Conservation (phyloP, 2,329 filamentous ascomycete genomes). For the Phyllosticta citriasiana region DNA sequence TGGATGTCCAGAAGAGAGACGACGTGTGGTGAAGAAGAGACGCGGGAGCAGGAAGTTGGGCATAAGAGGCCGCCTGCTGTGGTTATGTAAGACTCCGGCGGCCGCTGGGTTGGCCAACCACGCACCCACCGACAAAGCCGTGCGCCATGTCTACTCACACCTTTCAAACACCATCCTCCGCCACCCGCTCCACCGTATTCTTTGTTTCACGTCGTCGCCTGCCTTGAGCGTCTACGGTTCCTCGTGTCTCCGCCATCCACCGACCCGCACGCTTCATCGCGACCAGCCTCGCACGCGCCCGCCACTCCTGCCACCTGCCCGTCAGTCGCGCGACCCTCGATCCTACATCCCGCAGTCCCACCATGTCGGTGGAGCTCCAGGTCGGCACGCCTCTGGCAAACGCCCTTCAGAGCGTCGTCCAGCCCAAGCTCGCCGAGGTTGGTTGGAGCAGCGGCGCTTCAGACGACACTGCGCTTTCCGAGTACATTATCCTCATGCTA, state of each 20-base stretch:
- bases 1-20: not conserved
- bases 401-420: slow-evolving; percentile 70
- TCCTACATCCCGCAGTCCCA: slow-evolving; percentile 10
- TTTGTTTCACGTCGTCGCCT: not conserved
- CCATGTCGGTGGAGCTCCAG: slow-evolving; percentile 68
- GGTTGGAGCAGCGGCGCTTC: slow-evolving; percentile 82
- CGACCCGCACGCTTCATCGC: not conserved
- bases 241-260: not conserved
- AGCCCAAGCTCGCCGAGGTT: slow-evolving; percentile 84
- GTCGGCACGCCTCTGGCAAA: slow-evolving; percentile 75
- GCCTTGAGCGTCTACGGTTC: not conserved
- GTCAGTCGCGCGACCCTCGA: slow-evolving; percentile 2
- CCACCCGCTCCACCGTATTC: not conserved
- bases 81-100: too few species aligned
- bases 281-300: not conserved
- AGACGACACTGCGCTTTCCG: slow-evolving; percentile 72
- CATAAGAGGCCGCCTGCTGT: not conserved
- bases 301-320: slow-evolving; percentile 2
- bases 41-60: slow-evolving; percentile 2
- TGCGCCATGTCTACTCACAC: not conserved
- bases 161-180: not conserved
- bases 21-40: slow-evolving; percentile 2
- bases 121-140: not conserved
- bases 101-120: not conserved
- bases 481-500: slow-evolving; percentile 97